Base-by-base conservation (phyloP, 2,329 filamentous ascomycete genomes). In the Cytospora schulzeri region DNA sequence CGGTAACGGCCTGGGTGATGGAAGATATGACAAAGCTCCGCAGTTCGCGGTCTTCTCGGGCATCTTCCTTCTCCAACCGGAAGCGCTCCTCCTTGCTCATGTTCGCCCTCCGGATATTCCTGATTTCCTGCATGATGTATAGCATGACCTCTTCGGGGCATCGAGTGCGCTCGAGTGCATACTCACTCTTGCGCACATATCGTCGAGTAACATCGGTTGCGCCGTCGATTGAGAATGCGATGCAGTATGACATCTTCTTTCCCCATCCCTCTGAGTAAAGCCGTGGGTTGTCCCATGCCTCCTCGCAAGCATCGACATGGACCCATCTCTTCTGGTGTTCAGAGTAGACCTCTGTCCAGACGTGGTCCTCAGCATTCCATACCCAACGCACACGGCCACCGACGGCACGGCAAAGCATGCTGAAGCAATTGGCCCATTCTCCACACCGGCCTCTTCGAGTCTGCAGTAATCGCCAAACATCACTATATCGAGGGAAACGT, bases 351-450 rank as follows among this genome's bases (percentile, higher is more conserved):
- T 98, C 95, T 1, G 93, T 97, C 95, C 95, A 99, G 29, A 97
- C 92, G 73, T 97, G 92, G 75, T 98, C 95, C 77, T 98, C 95
- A 33, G 91, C 90, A 71, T 98, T 98, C 95, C 95, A 99, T 14
- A 99, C 91, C 95, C 95, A 99, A 72, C 95, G 88, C 28, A 97
- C 93, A 67, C 94, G 87, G 66, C 91, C 91, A 57, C 94, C 94
- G 17, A 98, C 88, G 5, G 95, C 95, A 66, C 94, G 88, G 81
- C 94, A 98, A 60, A 99, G 85, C 95, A 98, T 98, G 79, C 90
- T 94, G 80, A 99, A 99, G 83, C 93, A 97, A 79, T 97, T 98
- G 69, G 92, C 93, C 93, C 95, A 98, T 80, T 99, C 95, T 67
- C 95, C 95, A 67, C 90, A 90, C 70, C 95, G 89, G 41, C 95